A percentile compares a stretch with the other conserved stretches of the same genome.
These are phyloP conservation scores for Metschnikowia kofuensis DNA, from an alignment of 805 yeast species.

Conservation along the genomic window DNA sequence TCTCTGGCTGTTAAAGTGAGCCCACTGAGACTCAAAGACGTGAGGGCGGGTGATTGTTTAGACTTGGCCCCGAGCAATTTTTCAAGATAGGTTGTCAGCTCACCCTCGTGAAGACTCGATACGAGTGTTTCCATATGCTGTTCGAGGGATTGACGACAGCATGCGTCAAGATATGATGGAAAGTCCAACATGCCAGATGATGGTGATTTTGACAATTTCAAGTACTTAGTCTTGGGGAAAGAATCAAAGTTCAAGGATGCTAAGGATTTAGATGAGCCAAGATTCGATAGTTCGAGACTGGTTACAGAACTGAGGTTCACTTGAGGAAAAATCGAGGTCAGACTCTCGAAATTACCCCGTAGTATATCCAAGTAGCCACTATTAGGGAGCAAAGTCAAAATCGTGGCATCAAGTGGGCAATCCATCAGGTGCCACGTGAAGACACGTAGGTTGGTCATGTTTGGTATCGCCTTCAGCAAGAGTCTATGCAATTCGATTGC, in stretches of 20 bases:
- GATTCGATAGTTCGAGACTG: conserved; percentile 13
- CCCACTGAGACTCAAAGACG: conserved; percentile 8
- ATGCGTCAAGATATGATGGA: conserved; percentile 5
- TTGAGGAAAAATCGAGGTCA: background rate
- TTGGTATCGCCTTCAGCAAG: conserved; percentile 9
- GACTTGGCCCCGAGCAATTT: background rate
- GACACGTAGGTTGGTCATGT: conserved; percentile 5
- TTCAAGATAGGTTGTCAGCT: background rate
- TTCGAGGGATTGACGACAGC: conserved; percentile 10
- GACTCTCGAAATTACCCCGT: too few species aligned
- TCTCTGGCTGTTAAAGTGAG: conserved; percentile 10
- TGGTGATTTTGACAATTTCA: conserved; percentile 6
- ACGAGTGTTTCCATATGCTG: conserved; percentile 3
- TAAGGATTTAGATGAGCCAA: conserved; percentile 2
- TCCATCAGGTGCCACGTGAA: conserved; percentile 13
- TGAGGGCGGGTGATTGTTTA: conserved; percentile 3
- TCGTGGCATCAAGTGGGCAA: conserved; percentile 9
- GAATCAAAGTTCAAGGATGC: background rate
- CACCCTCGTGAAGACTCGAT: background rate
- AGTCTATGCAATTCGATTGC: conserved; percentile 9
- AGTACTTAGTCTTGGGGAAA: conserved; percentile 7
- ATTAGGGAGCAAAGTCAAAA: conserved; percentile 11
- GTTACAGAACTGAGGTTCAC: conserved; percentile 1
- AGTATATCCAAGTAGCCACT: too few species aligned
- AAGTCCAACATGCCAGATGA: conserved; percentile 1